Percentiles rank a stretch among this genome's conserved stretches.
Evolutionary conservation across 805 yeast species (phyloP).

Genomic region (Ogataea methylovora): DNA sequence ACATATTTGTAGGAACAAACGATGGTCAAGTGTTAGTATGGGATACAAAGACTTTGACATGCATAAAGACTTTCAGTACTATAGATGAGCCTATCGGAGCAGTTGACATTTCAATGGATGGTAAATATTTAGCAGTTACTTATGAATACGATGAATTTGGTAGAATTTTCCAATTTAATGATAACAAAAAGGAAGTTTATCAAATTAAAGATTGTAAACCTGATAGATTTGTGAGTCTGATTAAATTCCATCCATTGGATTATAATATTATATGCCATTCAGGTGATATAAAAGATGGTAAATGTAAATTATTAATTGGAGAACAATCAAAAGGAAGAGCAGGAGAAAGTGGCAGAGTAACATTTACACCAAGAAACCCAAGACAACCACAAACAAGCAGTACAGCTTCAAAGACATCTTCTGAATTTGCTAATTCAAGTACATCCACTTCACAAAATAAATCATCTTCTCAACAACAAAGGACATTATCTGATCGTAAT

Average conservation of each 20-base stretch:
- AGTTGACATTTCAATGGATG: conserved; percentile 23
- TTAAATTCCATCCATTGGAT: conserved; percentile 13
- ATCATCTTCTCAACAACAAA: not conserved
- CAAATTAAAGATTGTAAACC: conserved; percentile 19
- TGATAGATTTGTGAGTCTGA: conserved; percentile 8
- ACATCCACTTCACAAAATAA: not conserved
- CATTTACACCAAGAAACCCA: not conserved
- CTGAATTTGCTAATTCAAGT: not conserved
- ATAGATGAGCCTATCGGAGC: conserved; percentile 36
- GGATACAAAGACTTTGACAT: conserved; percentile 27
- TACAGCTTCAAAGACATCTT: not conserved
- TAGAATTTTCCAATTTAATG: conserved; percentile 25
- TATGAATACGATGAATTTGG: conserved; percentile 32
- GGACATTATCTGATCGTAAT: not conserved
- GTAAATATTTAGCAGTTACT: conserved; percentile 29
- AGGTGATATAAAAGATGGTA: conserved; percentile 9
- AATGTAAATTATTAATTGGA: conserved; percentile 7
- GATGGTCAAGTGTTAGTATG: conserved; percentile 41
- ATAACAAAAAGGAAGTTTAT: conserved; percentile 15
- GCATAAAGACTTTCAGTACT: conserved; percentile 22
- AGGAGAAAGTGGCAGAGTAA: not conserved
- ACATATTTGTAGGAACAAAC: conserved; percentile 33
- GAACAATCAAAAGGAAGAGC: not conserved
- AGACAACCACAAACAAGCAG: not conserved
- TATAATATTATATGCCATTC: conserved; percentile 10